phyloP scores from a whole-genome alignment of 192 early-diverging fungal species.

The Funneliformis mosseae region DNA sequence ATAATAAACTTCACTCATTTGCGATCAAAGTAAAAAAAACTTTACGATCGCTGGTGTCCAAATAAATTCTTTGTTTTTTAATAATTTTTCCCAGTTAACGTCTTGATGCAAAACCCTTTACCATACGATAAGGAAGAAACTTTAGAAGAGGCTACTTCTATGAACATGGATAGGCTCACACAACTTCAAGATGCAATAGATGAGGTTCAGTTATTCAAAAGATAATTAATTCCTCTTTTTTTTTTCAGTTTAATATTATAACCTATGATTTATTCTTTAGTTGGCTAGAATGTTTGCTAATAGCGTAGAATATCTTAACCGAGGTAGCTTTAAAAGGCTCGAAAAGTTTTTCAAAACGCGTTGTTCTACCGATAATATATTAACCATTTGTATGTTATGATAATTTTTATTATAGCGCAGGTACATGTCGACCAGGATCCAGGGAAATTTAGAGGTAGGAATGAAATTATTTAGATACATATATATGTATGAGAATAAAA shows the following conservation, averaged over 20 bases:
- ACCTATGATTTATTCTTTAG: background rate
- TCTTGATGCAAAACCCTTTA: background rate
- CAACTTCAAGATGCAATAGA: slow-evolving; percentile 49
- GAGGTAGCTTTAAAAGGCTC: background rate
- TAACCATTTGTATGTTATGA: background rate
- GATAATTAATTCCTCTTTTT: background rate
- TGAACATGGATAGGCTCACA: slow-evolving; percentile 47
- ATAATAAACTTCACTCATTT: background rate
- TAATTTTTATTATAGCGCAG: background rate
- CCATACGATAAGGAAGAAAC: background rate
- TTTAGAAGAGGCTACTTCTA: background rate
- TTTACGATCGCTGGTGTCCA: background rate
- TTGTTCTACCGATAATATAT: background rate
- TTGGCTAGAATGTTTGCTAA: background rate
- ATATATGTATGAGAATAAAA: no score
- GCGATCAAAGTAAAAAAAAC: background rate
- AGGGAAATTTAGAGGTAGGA: slow-evolving; percentile 40
- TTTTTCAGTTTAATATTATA: background rate
- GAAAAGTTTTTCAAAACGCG: background rate
- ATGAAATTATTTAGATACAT: background rate
- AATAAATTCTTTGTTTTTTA: background rate
- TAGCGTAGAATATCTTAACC: background rate
- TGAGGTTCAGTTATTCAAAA: slow-evolving; percentile 20
- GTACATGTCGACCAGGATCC: slow-evolving; percentile 29
- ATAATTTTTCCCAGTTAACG: background rate